Evolutionary conservation across 306 rosid genomes (phyloP).

Genomic region (Hippophae rhamnoides): DNA sequence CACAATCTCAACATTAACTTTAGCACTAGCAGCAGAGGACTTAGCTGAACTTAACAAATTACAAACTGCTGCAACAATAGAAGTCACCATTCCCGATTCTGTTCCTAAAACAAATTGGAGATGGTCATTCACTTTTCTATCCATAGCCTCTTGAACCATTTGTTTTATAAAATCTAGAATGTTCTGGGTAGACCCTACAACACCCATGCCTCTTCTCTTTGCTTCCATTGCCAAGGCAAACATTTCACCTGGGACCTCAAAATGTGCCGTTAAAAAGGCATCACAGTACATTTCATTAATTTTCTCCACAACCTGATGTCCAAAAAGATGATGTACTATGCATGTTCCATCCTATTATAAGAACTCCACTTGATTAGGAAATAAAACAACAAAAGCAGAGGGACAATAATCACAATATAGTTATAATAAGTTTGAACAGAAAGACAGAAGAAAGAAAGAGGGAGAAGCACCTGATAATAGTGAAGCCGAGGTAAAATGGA

Average conservation of each 20-base stretch:
- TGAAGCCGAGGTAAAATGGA: constrained; percentile 66
- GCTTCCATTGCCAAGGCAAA: constrained; percentile 98
- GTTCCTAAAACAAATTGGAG: constrained; percentile 93
- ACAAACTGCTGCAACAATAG: constrained; percentile 77
- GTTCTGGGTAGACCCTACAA: constrained; percentile 87
- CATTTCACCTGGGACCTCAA: constrained; percentile 99
- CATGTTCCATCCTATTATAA: constrained; percentile 76
- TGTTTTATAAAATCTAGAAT: constrained; percentile 80
- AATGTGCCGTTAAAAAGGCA: constrained; percentile 92
- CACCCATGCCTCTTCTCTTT: constrained; percentile 94
- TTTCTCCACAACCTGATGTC: constrained; percentile 84
- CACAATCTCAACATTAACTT: constrained; percentile 71
- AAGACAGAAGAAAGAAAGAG: no score
- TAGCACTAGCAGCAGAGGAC: constrained; percentile 37
- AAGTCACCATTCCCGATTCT: constrained; percentile 93
- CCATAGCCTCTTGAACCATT: constrained; percentile 75
- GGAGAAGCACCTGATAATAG: constrained; percentile 47
- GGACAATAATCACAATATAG: neutral
- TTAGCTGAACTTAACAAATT: constrained; percentile 46
- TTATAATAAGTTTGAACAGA: no score
- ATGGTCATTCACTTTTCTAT: constrained; percentile 67
- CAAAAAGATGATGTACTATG: constrained; percentile 87
- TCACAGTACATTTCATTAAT: constrained; percentile 90
- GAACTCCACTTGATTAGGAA: constrained; percentile 6
- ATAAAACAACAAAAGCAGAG: neutral